A percentile compares a stretch with the other conserved stretches of the same genome.
phyloP scores from a whole-genome alignment of 2,329 filamentous ascomycete genomes.

The Diplodia scrobiculata region DNA sequence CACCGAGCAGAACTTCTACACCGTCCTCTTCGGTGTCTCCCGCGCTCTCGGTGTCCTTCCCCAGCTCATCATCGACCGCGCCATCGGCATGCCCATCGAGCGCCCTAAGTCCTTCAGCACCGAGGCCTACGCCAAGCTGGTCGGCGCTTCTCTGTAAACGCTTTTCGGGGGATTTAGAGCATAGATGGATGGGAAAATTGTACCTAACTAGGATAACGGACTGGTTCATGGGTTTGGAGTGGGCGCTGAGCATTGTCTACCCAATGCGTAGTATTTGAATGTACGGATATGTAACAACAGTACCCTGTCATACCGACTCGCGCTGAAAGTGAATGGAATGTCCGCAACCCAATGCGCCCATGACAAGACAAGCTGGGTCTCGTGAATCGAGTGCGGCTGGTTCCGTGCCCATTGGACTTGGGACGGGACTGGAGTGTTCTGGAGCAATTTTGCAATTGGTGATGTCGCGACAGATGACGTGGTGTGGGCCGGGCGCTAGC shows the following conservation, averaged over 20 bases:
- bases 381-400: background rate
- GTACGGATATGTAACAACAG: constrained; percentile 25
- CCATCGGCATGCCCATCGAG: constrained; percentile 95
- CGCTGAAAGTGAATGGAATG: constrained; percentile 1
- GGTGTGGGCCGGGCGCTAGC: constrained; percentile 12
- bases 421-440: background rate
- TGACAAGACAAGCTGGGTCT: background rate
- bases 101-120: constrained; percentile 99
- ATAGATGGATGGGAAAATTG: constrained; percentile 27
- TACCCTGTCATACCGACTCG: background rate
- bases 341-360: background rate
- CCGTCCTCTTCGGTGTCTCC: constrained; percentile 97
- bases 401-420: background rate
- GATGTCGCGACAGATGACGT: constrained; percentile 7
- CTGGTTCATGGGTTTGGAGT: constrained; percentile 23
- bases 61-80: constrained; percentile 99
- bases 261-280: constrained; percentile 26
- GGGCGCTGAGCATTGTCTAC: constrained; percentile 23
- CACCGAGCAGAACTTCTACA: constrained; percentile 99
- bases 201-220: constrained; percentile 16
- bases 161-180: constrained; percentile 14
- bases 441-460: background rate
- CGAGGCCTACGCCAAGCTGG: constrained; percentile 91
- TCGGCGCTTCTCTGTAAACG: constrained; percentile 81
- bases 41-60: constrained; percentile 97